Evolutionary conservation across 2,329 filamentous ascomycete genomes (phyloP), one percentile per base, ranked within the genome.

Genomic region (Pseudocercospora crystallina): DNA sequence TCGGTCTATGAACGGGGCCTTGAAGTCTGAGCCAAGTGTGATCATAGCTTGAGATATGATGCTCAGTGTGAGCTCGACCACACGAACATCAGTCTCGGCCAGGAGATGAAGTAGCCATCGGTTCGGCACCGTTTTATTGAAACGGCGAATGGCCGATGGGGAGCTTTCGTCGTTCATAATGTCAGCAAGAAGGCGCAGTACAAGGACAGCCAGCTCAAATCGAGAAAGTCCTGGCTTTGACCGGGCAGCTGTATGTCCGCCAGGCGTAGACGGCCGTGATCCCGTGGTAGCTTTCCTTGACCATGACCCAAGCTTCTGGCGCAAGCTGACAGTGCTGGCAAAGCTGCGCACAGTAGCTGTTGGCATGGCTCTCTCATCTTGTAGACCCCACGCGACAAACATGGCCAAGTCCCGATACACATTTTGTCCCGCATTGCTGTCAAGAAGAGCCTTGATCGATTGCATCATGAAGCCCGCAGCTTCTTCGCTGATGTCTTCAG

Each of bases 51-150:
- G 84, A 17, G 90, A 86, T 17, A 99, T 75, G 45, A 99, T 92
- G 64, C 87, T 91, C 59, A 84, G 81, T 11, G 89, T 89, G 44
- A 90, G 80, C 11, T 90, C 78, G 9, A 96, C 86, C 15, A 95
- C 85, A 59, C 90, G 86, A 5, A 88, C 80, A 52, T 97, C 88
- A 54, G 89, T 83, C 66, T 96, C 91, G 7, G 89, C 89, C 43
- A 97, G 79, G 11, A 99, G 80, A 69, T 96, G 95, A 11, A 99
- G 75, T 3, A 70, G 58, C 67, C 66, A 70, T 80, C 96, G 96
- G 61, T 95, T 96, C 15, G 92, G 96, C 8, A 99, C 92, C 1
- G 92, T 95, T 65, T 87, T 88, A 5, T 90, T 89, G 75, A 99
- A 97, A 62, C 90, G 94, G 65, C 56, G 33, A 41, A 65, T 47